These are phyloP conservation scores for Metschnikowia arizonensis DNA, from an alignment of 805 yeast genomes.

Conservation along the genomic window DNA sequence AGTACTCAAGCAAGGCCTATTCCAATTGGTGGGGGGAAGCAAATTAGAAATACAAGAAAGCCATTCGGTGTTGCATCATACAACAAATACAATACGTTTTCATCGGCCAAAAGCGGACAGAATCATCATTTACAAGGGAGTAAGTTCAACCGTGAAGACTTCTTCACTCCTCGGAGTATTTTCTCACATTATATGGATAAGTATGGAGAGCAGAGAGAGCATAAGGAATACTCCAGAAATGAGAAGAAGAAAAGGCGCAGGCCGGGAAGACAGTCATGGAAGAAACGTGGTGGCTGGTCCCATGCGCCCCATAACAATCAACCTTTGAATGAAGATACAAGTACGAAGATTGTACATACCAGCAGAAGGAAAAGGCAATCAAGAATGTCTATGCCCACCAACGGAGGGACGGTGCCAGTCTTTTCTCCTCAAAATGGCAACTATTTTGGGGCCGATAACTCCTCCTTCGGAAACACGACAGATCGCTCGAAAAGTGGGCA, in stretches of 20 bases:
- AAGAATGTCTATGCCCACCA: conserved; percentile 1
- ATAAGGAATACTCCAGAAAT: conserved; percentile 9
- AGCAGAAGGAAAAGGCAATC: conserved; percentile 7
- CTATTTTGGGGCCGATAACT: background rate
- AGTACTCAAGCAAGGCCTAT: conserved; percentile 38
- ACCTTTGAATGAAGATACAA: background rate
- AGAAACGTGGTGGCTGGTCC: conserved; percentile 14
- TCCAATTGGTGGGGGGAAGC: conserved; percentile 32
- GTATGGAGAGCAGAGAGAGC: conserved; percentile 42
- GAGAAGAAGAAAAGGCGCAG: conserved; percentile 19
- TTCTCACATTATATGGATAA: conserved; percentile 69
- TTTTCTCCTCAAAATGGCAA: background rate
- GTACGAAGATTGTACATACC: conserved; percentile 4
- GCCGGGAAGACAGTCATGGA: conserved; percentile 27
- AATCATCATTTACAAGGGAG: conserved; percentile 7
- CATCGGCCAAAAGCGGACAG: conserved; percentile 7
- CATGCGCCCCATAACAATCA: conserved; percentile 2
- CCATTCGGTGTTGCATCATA: conserved; percentile 67
- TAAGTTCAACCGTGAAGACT: conserved; percentile 62
- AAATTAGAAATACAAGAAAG: conserved; percentile 45
- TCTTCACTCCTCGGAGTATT: conserved; percentile 74
- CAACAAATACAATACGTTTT: conserved; percentile 22
- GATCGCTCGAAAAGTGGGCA: conserved; percentile 17
- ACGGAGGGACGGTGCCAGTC: background rate
- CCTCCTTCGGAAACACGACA: background rate